Conservation (phyloP, 148 eudicot genomes). For the Cornus suecica region DNA sequence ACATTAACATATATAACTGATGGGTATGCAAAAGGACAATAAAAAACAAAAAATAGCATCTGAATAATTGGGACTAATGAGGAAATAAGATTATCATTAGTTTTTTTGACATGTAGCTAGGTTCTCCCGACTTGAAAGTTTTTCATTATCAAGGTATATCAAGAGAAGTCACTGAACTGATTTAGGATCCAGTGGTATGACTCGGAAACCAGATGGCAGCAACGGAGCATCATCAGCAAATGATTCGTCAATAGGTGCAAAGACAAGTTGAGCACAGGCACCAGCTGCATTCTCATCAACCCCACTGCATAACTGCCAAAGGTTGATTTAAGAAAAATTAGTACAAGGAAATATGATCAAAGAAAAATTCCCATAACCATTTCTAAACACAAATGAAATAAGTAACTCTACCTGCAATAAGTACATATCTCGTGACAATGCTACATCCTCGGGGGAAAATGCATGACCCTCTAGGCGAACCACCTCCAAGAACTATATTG, state of each 20-base stretch:
- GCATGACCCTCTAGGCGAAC: conserved; percentile 57
- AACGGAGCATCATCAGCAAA: conserved; percentile 60
- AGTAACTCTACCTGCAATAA: conserved; percentile 42
- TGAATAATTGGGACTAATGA: neutral
- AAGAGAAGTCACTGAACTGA: conserved; percentile 36
- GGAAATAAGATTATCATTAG: neutral
- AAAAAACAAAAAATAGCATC: too few relatives aligned
- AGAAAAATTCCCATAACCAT: neutral
- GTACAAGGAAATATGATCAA: neutral
- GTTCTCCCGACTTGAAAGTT: too few relatives aligned
- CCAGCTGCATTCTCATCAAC: conserved; percentile 50
- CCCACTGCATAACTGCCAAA: conserved; percentile 53
- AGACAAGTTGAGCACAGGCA: conserved; percentile 59
- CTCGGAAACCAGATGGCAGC: conserved; percentile 64
- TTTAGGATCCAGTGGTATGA: conserved; percentile 58
- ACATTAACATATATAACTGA: too few relatives aligned
- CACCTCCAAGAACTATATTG: conserved; percentile 41
- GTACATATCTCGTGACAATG: conserved; percentile 48
- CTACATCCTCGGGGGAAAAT: conserved; percentile 43
- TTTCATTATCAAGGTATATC: neutral
- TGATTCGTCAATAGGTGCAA: conserved; percentile 67
- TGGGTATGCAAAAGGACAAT: too few relatives aligned
- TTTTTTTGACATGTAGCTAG: neutral
- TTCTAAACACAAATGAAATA: neutral
- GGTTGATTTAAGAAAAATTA: neutral